Base-by-base conservation (phyloP, 164 flowering plant species). In the Vitis cinerea region DNA sequence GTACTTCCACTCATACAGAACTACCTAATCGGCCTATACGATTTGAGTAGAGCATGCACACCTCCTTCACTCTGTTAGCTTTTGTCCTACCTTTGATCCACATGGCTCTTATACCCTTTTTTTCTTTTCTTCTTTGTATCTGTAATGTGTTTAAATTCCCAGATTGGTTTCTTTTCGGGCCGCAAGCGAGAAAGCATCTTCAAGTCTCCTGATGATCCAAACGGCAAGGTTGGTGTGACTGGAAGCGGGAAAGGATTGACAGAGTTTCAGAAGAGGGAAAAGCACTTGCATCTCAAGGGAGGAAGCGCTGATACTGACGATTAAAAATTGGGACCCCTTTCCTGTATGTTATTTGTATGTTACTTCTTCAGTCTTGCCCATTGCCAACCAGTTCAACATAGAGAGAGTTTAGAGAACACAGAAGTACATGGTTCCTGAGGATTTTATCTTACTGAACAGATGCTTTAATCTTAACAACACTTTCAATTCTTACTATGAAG, bases 171-270 rank as follows among this genome's bases (percentile, higher is more conserved):
- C 81, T 93, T 93, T 82, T 87, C 98, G 0, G 98, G 99, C 7
- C 87, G 97, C 61, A 96, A 96, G 80, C 80, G 89, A 17, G 99
- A 96, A 84, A 96, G 99, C 85, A 96, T 96, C 65, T 96, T 96
- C 82, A 96, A 96, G 77, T 93, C 99, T 73, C 99, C 99, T 0
- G 99, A 96, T 5, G 99, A 96, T 81, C 99, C 98, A 1, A 63
- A 68, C 59, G 99, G 99, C 7, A 96, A 93, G 83, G 98, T 93
- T 71, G 98, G 99, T 50, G 99, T 93, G 17, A 90, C 94, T 8
- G 98, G 98, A 66, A 96, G 98, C 70, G 98, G 99, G 3, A 96
- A 96, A 80, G 98, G 98, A 48, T 71, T 93, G 82, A 93, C 99
- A 0, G 98, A 92, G 5, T 96, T 96, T 65, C 99, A 96, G 80